phyloP scores from a whole-genome alignment of 1,139 yeast genomes.

The Diutina scorzettiae region DNA sequence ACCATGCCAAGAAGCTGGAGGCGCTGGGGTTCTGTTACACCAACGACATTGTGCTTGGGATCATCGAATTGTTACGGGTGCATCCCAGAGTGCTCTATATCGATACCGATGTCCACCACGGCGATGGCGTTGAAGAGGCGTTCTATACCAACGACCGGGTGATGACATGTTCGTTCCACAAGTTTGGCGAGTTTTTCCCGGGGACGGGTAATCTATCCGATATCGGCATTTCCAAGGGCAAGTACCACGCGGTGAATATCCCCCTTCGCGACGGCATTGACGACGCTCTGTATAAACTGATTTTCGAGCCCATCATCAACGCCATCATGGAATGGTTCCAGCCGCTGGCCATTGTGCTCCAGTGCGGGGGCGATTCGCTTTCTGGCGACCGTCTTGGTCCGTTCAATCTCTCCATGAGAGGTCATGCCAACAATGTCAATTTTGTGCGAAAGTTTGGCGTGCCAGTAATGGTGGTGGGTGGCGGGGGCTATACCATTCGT shows the following conservation, averaged over 20 bases:
- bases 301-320: conserved; percentile 4
- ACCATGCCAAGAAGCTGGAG: conserved; percentile 6
- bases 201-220: background rate
- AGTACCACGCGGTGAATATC: conserved; percentile 1
- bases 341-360: conserved; percentile 5
- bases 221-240: conserved; percentile 1
- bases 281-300: conserved; percentile 5
- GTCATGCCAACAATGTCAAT: conserved; percentile 5
- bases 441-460: conserved; percentile 4
- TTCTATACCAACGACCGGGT: conserved; percentile 4
- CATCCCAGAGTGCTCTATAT: conserved; percentile 3
- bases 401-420: background rate
- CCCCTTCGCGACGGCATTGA: conserved; percentile 3
- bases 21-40: conserved; percentile 5
- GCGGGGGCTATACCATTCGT: conserved; percentile 5
- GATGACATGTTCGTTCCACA: conserved; percentile 4
- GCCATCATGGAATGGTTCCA: conserved; percentile 6
- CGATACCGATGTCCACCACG: conserved; percentile 5
- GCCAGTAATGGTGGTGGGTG: conserved; percentile 5
- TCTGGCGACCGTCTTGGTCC: conserved; percentile 4
- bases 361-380: conserved; percentile 3
- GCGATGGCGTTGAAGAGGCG: conserved; percentile 6
- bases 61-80: conserved; percentile 1
- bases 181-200: conserved; percentile 5
- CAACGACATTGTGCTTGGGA: conserved; percentile 5